A percentile compares a stretch with the other conserved stretches of the same genome.
These are phyloP conservation scores for Coffea eugenioides DNA, from an alignment of 257 asterid species.

Conservation along the genomic window DNA sequence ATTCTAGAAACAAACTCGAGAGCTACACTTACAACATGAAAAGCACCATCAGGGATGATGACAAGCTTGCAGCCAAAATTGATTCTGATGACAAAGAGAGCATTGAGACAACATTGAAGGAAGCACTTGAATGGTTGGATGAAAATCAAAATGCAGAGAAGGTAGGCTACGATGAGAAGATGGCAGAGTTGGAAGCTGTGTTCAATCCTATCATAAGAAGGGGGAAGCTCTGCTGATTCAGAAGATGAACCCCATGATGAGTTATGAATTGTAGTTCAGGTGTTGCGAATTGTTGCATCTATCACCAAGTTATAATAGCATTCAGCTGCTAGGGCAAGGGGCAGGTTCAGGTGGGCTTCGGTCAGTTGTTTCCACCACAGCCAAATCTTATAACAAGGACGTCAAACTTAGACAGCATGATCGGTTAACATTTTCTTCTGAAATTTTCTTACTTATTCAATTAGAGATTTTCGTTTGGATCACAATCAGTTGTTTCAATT, in stretches of 20 bases:
- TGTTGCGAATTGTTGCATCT: too few species aligned
- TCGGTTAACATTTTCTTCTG: too few species aligned
- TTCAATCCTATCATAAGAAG: constrained; percentile 71
- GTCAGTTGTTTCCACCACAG: too few species aligned
- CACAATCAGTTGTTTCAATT: too few species aligned
- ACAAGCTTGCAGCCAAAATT: constrained; percentile 71
- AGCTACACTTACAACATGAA: constrained; percentile 75
- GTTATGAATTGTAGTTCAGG: constrained; percentile 24
- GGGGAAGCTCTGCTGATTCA: constrained; percentile 45
- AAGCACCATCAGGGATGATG: constrained; percentile 71
- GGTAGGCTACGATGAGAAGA: constrained; percentile 72
- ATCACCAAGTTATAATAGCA: too few species aligned
- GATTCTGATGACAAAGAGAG: constrained; percentile 72
- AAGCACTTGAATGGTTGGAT: constrained; percentile 82
- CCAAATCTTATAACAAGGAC: too few species aligned
- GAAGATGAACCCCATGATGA: constrained; percentile 65
- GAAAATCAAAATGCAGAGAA: constrained; percentile 76
- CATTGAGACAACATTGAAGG: constrained; percentile 65
- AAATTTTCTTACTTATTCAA: too few species aligned
- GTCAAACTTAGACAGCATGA: too few species aligned
- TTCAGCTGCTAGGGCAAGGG: too few species aligned
- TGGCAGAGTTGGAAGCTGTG: constrained; percentile 73
- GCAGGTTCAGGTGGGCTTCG: too few species aligned
- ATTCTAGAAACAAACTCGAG: constrained; percentile 69
- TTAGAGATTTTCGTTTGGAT: too few species aligned